Evolutionary conservation across 495 filamentous ascomycete genomes (phyloP), one percentile per base, ranked within the genome.

Genomic region (Staphylotrichum longicolle): DNA sequence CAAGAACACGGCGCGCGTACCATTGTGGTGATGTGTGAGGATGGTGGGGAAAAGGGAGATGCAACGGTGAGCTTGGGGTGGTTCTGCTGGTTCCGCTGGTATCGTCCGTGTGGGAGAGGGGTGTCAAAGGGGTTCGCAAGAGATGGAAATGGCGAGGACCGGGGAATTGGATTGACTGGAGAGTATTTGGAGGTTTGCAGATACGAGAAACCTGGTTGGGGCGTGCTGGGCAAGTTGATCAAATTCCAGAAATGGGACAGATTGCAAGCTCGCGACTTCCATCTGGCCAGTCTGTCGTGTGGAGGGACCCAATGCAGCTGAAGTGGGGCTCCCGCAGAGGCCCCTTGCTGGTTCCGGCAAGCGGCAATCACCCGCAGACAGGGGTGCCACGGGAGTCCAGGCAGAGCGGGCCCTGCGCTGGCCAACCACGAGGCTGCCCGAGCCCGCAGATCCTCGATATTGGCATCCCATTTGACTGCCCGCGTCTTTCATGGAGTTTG

Each of bases 181-280:
- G 12, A 14, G 33, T 40, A 7, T 2, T 57, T 10, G 30, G 32
- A 20, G 40, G 6, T 35, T 35, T 9, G 11, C 30, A 5, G 30
- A 34, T 11, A 14, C 48, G 41, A 49, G 14, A 50, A 34, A 35
- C 3, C 27, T 11, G 34, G 54, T 20, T 50, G n/a, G 10, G 10
- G 14, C 27, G 35, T 12, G 61, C 53, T 37, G 32, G 7, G 11
- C 15, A 4, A 35, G 46, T 41, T 59, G 49, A 47, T 49, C 37
- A 6, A 50, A 52, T 54, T 55, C 30, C 40, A 14, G 58, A 40
- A 57, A 63, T 62, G 66, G 70, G 70, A 66, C 70, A 72, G 67
- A 68, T 72, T 72, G 70, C 66, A 71, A 51, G 42, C 56, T 40
- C 35, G 10, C 40, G 45, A 51, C 42, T 68, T 68, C 20, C 20